A percentile compares a stretch with the other conserved stretches of the same genome.
Evolutionary conservation across 345 rosid genomes (phyloP).

Genomic region (Hevea brasiliensis): DNA sequence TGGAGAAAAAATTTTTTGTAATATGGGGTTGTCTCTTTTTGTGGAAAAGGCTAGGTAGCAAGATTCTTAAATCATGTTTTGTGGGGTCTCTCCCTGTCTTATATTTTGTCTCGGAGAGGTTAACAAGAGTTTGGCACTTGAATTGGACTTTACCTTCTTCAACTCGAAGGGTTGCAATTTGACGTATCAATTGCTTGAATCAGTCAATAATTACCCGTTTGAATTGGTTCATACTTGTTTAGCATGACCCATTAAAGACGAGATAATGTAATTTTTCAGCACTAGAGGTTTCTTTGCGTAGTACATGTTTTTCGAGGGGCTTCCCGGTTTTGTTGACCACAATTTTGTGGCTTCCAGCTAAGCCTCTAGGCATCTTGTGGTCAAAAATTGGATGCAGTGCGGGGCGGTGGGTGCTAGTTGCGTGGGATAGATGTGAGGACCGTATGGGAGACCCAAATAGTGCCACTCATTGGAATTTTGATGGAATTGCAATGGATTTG

Average conservation of each 20-base stretch:
- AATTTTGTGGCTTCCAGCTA: conserved; percentile 16
- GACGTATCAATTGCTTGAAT: not conserved
- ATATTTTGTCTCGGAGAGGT: not conserved
- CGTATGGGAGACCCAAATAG: too few species aligned
- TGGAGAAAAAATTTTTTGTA: not conserved
- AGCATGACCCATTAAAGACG: too few species aligned
- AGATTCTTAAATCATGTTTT: conserved; percentile 14
- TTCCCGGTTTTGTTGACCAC: conserved; percentile 27
- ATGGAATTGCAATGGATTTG: not conserved
- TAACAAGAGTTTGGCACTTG: conserved; percentile 4
- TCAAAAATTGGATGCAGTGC: conserved; percentile 4
- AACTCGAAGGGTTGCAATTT: too few species aligned
- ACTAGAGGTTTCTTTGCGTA: not conserved
- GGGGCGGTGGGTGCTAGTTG: not conserved
- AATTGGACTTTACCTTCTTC: conserved; percentile 26
- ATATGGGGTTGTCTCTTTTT: conserved; percentile 7
- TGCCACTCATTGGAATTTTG: too few species aligned
- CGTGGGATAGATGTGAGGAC: too few species aligned
- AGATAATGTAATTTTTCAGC: not conserved
- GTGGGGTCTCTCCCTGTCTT: conserved; percentile 27
- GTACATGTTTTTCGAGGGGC: not conserved
- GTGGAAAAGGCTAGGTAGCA: not conserved
- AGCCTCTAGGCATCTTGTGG: conserved; percentile 25
- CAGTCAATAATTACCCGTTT: not conserved
- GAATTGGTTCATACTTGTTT: too few species aligned